Evolutionary conservation across 2,329 filamentous ascomycete genomes (phyloP).

Genomic region (Pseudocercospora pini-densiflorae): DNA sequence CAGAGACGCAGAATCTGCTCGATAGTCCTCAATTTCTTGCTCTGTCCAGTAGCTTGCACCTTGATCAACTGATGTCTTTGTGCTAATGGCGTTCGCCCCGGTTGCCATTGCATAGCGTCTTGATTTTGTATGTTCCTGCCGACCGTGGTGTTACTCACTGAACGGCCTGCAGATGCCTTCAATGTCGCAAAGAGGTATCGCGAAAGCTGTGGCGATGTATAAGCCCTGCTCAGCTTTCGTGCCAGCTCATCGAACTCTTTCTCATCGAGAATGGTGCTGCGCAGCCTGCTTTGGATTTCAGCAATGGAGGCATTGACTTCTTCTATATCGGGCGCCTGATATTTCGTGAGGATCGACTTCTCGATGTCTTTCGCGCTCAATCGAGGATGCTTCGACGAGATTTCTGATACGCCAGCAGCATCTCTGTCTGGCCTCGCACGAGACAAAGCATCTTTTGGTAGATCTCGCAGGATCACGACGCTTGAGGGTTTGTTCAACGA

Average conservation of each 20-base stretch:
- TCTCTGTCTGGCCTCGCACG: not conserved
- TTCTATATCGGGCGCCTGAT: slow-evolving; percentile 27
- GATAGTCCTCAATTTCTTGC: slow-evolving; percentile 22
- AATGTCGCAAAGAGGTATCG: slow-evolving; percentile 25
- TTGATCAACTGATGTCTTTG: slow-evolving; percentile 20
- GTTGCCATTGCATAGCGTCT: slow-evolving; percentile 28
- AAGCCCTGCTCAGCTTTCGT: slow-evolving; percentile 28
- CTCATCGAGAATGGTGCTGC: slow-evolving; percentile 29
- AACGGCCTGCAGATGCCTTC: not conserved
- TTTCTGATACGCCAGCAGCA: not conserved
- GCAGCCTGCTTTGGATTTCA: slow-evolving; percentile 25
- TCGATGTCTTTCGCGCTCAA: slow-evolving; percentile 33
- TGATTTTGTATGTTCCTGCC: slow-evolving; percentile 9
- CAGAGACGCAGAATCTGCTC: slow-evolving; percentile 36
- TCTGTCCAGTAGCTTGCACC: slow-evolving; percentile 16
- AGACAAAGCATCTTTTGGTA: slow-evolving; percentile 9
- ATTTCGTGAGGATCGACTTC: slow-evolving; percentile 23
- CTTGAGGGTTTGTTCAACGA: slow-evolving; percentile 34
- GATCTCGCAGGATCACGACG: slow-evolving; percentile 28
- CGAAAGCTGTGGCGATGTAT: slow-evolving; percentile 33
- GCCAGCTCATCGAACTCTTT: slow-evolving; percentile 27
- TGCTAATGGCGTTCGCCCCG: slow-evolving; percentile 31
- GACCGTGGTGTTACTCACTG: not conserved
- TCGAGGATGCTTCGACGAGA: slow-evolving; percentile 8
- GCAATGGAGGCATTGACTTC: slow-evolving; percentile 38